Evolutionary conservation across 2,329 filamentous ascomycete species (phyloP), one percentile per base, ranked within the genome.

Genomic region (Aspergillus flavus): DNA sequence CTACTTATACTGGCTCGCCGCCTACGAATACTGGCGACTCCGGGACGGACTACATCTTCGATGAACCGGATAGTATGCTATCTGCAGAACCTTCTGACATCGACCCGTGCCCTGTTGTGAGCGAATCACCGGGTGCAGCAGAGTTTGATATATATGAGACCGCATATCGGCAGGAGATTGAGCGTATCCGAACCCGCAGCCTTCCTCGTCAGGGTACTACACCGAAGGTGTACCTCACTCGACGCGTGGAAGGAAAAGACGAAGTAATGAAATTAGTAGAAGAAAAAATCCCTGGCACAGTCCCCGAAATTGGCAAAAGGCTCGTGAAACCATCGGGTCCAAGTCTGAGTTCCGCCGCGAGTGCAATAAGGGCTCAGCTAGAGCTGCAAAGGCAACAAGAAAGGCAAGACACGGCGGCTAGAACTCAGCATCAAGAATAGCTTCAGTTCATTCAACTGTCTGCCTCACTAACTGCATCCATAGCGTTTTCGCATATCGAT

Each of bases 121-220:
- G 91, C 34, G 93, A 97, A 77, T 96, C 92, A 1, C 94, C 94
- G 3, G 90, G 90, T 0, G 90, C 89, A 1, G 91, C 92, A 6
- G 93, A 96, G 64, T 92, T 92, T 70, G 89, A 95, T 73, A 90
- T 98, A 62, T 97, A 97, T 76, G 92, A 96, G 75, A 87, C 86
- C 0, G 94, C 94, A 0, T 97, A 96, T 75, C 88, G 92, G 72
- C 87, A 91, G 64, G 92, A 97, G 78, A 86, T 95, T 32, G 86
- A 90, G 63, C 86, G 89, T 19, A 94, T 97, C 71, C 79, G 86
- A 34, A 77, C 81, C 66, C 69, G 71, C 57, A 76, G 71, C n/a
- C 68, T 75, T 21, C 73, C 73, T 28, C 69, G 73, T 30, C 72
- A 72, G 69, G 80, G 82, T 61, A 76, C 79, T 30, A 72, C 75